phyloP scores from a whole-genome alignment of 106 monocot species.

The Agapanthus africanus region DNA sequence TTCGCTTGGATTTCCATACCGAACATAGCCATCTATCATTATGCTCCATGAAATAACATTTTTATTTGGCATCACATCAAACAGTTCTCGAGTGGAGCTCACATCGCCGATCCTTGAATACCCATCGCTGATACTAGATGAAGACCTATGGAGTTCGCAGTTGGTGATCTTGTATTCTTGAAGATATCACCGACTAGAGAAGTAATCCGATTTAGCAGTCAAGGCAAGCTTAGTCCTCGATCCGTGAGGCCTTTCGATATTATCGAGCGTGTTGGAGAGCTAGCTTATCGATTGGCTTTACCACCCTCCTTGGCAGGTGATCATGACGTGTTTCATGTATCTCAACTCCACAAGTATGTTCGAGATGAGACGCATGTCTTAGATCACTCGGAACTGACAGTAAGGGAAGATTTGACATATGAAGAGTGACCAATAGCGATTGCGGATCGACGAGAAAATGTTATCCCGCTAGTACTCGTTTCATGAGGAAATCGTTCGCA shows the following conservation, averaged over 20 bases:
- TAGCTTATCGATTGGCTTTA: conserved; percentile 39
- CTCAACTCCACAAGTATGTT: too few species aligned
- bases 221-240: conserved; percentile 32
- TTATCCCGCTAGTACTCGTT: too few species aligned
- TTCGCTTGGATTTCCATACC: conserved; percentile 22
- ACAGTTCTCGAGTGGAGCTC: conserved; percentile 28
- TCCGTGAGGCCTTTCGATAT: conserved; percentile 28
- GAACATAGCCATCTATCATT: conserved; percentile 34
- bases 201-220: conserved; percentile 51
- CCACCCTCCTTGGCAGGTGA: conserved; percentile 12
- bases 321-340: too few species aligned
- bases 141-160: conserved; percentile 46
- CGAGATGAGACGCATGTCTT: too few species aligned
- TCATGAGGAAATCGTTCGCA: too few species aligned
- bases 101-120: conserved; percentile 25
- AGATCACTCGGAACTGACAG: too few species aligned
- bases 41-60: conserved; percentile 56
- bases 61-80: conserved; percentile 38
- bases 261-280: conserved; percentile 26
- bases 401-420: too few species aligned
- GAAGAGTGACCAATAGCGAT: too few species aligned
- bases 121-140: too few species aligned
- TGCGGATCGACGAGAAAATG: too few species aligned
- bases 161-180: conserved; percentile 28
- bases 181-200: too few species aligned